Percentiles rank a stretch among this genome's conserved stretches.
Conservation (phyloP, 164 flowering plant species). For the Paratinospora sagittata region DNA sequence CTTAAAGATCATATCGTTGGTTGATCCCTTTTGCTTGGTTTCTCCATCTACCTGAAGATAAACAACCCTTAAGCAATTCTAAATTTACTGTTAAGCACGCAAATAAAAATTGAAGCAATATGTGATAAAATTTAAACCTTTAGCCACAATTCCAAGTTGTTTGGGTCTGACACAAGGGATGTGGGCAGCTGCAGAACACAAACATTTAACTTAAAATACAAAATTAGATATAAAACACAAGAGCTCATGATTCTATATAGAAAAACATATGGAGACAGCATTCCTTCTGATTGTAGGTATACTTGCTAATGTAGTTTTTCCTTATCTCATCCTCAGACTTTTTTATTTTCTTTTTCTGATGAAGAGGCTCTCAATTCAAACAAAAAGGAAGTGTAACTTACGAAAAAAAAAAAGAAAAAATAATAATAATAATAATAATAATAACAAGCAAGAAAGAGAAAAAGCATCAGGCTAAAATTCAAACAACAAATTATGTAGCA, state of each 20-base stretch:
- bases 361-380: not conserved
- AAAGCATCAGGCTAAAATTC: not conserved
- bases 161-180: slow-evolving; percentile 68
- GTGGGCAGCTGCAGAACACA: slow-evolving; percentile 51
- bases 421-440: not conserved
- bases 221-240: not conserved
- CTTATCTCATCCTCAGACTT: not conserved
- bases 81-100: not conserved
- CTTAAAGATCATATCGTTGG: slow-evolving; percentile 90
- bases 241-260: not conserved
- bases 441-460: not conserved
- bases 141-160: slow-evolving; percentile 84
- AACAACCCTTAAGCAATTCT: not conserved
- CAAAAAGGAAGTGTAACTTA: slow-evolving; percentile 39
- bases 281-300: not conserved
- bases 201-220: slow-evolving; percentile 3
- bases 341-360: not conserved
- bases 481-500: not conserved
- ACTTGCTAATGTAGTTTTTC: not conserved
- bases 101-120: not conserved
- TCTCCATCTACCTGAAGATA: slow-evolving; percentile 79
- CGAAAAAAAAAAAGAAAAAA: slow-evolving; percentile 34
- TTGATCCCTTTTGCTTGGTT: slow-evolving; percentile 72
- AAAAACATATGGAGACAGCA: not conserved
- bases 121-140: slow-evolving; percentile 43